Conservation (phyloP, 805 yeast species). For the Kuraishia borneana region DNA sequence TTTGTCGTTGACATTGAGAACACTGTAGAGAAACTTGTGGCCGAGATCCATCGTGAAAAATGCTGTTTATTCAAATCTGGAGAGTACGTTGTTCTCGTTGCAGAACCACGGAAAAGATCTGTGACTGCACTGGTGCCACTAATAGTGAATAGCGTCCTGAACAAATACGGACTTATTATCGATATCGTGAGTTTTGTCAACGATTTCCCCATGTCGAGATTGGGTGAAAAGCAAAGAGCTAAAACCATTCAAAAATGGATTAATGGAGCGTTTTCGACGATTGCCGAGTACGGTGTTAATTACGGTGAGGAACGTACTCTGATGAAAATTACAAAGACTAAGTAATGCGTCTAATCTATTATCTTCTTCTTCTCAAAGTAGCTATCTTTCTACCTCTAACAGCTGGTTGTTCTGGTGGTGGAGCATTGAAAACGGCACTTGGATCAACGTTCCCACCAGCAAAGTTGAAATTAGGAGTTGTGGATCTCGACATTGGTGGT, state of each 20-base stretch:
- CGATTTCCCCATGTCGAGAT: slow-evolving; percentile 55
- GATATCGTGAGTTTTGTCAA: slow-evolving; percentile 76
- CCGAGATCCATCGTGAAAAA: slow-evolving; percentile 25
- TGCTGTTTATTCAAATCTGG: slow-evolving; percentile 73
- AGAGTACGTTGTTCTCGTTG: slow-evolving; percentile 63
- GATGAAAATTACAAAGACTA: slow-evolving; percentile 44
- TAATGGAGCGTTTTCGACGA: slow-evolving; percentile 27
- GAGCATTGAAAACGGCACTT: slow-evolving; percentile 11
- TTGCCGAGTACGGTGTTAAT: slow-evolving; percentile 43
- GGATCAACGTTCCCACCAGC: slow-evolving; percentile 19
- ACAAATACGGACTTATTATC: slow-evolving; percentile 69
- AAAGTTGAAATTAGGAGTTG: slow-evolving; percentile 21
- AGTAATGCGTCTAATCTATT: too few relatives aligned
- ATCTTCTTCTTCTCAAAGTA: slow-evolving; percentile 16
- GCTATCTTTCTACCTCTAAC: slow-evolving; percentile 1
- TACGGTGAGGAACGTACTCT: slow-evolving; percentile 60
- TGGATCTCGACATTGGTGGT: slow-evolving; percentile 14
- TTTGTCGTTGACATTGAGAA: slow-evolving; percentile 78
- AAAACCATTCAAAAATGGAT: slow-evolving; percentile 50
- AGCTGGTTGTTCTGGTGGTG: slow-evolving; percentile 2
- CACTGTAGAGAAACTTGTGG: slow-evolving; percentile 44
- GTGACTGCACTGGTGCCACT: slow-evolving; percentile 75
- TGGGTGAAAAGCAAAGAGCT: slow-evolving; percentile 71
- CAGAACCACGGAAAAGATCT: slow-evolving; percentile 44
- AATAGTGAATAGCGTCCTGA: slow-evolving; percentile 65